A percentile compares a stretch with the other conserved stretches of the same genome.
Conservation (phyloP, 2,329 filamentous ascomycete genomes). For the Alternaria sp. region DNA sequence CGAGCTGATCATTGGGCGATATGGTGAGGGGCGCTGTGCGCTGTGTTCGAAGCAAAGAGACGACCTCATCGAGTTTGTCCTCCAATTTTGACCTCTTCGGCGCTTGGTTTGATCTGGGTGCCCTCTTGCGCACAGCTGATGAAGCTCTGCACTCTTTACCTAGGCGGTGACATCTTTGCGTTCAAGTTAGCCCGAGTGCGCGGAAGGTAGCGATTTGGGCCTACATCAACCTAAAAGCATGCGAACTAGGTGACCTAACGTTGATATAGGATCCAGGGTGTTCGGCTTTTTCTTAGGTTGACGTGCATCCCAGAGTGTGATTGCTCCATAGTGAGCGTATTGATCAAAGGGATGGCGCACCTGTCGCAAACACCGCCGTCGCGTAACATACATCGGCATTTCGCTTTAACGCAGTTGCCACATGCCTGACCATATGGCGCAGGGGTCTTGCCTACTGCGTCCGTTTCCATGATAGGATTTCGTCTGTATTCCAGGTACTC, state of each 20-base stretch:
- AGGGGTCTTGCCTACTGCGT: slow-evolving; percentile 23
- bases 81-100: slow-evolving; percentile 31
- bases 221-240: neutral
- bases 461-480: slow-evolving; percentile 13
- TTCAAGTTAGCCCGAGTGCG: neutral
- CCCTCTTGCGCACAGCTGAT: slow-evolving; percentile 11
- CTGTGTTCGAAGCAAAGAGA: slow-evolving; percentile 34
- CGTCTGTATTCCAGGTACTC: neutral
- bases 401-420: slow-evolving; percentile 30
- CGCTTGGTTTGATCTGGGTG: neutral
- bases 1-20: slow-evolving; percentile 3
- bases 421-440: slow-evolving; percentile 39
- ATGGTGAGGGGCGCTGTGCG: neutral
- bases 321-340: neutral
- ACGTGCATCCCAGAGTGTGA: too few species aligned
- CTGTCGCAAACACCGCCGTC: slow-evolving; percentile 28
- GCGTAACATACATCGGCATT: slow-evolving; percentile 32
- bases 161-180: slow-evolving; percentile 23
- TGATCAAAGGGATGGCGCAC: slow-evolving; percentile 11
- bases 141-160: slow-evolving; percentile 21
- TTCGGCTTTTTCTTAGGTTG: too few species aligned
- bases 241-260: neutral
- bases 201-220: neutral
- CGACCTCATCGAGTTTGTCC: slow-evolving; percentile 41
- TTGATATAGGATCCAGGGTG: neutral